Base-by-base conservation (phyloP, 139 green algal genomes). In the Chlamydomonas schloesseri region DNA sequence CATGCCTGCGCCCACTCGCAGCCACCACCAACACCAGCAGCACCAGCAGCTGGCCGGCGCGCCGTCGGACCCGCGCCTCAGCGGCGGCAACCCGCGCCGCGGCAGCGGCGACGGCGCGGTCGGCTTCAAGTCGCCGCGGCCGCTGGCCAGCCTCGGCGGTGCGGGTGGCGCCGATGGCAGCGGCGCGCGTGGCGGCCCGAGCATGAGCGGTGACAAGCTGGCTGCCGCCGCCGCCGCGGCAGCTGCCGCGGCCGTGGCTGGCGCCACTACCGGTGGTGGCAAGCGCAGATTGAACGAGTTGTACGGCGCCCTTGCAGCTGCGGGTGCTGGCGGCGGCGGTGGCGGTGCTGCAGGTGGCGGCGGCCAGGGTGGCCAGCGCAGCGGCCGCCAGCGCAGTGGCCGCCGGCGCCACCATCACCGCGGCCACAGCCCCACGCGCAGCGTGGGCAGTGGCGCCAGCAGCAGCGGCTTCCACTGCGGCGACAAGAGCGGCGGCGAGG, bases 391-490 rank as follows among this genome's bases (percentile, higher is more conserved):
- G 24, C 46, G 73, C 31, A 9, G 0, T 55, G 46, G 72, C 47
- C 20, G 46, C 58, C 80, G 80, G 15, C 81, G 89, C 37, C 55
- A 46, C 42, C 83, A 88, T 62, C 86, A 91, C 86, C 85, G 75
- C 37, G 68, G 36, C n/a, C 70, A 73, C 76, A 87, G 74, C 33
- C 89, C 89, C 23, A 62, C 76, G 17, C 72, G 89, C 64, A 87
- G 72, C 13, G 89, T 92, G 5, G 86, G 81, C 76, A 91, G 86
- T 67, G 89, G 89, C 36, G 89, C 89, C n/a, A 89, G 81, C 86
- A 87, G 80, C 82, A 89, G 81, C 29, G 89, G 89, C 69, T 92
- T 91, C 75, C 86, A 90, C 10, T 62, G 82, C 37, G 89, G 86
- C 31, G 86, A 90, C 33, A 82, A 82, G 47, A 84, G 67, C 31